Evolutionary conservation across 164 flowering plant genomes (phyloP), one percentile per base, ranked within the genome.

Genomic region (Litsea cubeba): DNA sequence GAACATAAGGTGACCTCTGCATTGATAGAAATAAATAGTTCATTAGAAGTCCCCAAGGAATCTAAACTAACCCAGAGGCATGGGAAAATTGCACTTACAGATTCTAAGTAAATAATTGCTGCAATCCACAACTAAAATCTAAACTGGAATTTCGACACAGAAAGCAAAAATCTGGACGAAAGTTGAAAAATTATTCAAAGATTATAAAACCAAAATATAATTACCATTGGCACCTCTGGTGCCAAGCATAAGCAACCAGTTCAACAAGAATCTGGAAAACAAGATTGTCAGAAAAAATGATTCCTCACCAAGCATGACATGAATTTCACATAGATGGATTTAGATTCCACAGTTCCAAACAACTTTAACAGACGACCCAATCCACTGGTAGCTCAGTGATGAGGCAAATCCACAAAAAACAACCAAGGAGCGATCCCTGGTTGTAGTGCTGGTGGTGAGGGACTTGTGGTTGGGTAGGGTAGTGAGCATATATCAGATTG

Each of bases 1-100:
- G 97, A 82, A 94, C 72, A 77, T 91, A 96, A 40, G 79, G 85
- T 26, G 58, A 4, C 69, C 87, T 85, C 98, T 96, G 91, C 86
- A 87, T 35, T 62, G 68, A 72, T 25, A 78, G 51, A 68, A 54
- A 76, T 15, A 63, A 68, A 50, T 30, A 50, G 11, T 54, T 75
- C 22, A 72, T 25, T 28, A 51, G 65, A 71, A 24, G 18, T 17
- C 24, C n/a, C 74, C 28, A 26, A 6, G 18, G 65, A 54, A 62
- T 12, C 65, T 18, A 66, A 76, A 71, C 11, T 76, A 66, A 54
- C 25, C 22, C 51, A 65, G 20, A 65, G 20, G 20, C 5, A 30
- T 71, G 65, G 26, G 58, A 25, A 24, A 11, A 12, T 7, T 23
- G 57, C 17, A 23, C 25, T 32, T 12, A 2, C 32, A 64, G 8